Percentiles rank a stretch among this genome's conserved stretches.
Evolutionary conservation across 2,329 filamentous ascomycete species (phyloP).

Genomic region (Fusarium musae): DNA sequence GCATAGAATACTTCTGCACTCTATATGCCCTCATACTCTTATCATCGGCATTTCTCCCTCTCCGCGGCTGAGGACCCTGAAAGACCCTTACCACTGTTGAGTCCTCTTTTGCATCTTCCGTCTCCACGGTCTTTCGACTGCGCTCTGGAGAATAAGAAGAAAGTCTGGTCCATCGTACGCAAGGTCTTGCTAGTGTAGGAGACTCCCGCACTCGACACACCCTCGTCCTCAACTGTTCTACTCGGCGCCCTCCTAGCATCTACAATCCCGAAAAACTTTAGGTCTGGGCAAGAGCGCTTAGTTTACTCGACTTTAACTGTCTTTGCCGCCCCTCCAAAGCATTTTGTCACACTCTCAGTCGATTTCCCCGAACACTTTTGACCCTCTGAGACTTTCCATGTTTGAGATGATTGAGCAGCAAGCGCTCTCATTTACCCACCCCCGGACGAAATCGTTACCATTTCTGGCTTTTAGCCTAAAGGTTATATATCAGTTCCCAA

Average conservation of each 20-base stretch:
- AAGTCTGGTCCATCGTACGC: fast-evolving
- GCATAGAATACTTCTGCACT: fast-evolving
- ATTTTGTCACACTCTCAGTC: background rate
- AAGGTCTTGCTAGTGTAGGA: background rate
- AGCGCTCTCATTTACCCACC: background rate
- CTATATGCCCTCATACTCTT: too few species aligned
- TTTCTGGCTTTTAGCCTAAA: background rate
- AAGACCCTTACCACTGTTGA: too few species aligned
- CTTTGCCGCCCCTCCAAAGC: fast-evolving
- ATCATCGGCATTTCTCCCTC: too few species aligned
- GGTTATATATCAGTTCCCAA: background rate
- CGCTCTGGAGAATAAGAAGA: fast-evolving
- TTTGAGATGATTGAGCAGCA: background rate
- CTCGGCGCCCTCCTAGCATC: background rate
- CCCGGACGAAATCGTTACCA: background rate
- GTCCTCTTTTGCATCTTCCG: too few species aligned
- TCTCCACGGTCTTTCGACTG: too few species aligned
- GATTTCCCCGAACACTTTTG: background rate
- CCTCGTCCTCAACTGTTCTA: background rate
- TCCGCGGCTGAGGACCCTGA: too few species aligned
- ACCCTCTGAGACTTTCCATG: fast-evolving
- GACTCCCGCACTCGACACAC: fast-evolving
- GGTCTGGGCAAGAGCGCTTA: background rate
- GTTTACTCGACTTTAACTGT: background rate
- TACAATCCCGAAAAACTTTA: background rate